A percentile compares a stretch with the other conserved stretches of the same genome.
Conservation (phyloP, 345 rosid genomes). For the Rhizophora mangle region DNA sequence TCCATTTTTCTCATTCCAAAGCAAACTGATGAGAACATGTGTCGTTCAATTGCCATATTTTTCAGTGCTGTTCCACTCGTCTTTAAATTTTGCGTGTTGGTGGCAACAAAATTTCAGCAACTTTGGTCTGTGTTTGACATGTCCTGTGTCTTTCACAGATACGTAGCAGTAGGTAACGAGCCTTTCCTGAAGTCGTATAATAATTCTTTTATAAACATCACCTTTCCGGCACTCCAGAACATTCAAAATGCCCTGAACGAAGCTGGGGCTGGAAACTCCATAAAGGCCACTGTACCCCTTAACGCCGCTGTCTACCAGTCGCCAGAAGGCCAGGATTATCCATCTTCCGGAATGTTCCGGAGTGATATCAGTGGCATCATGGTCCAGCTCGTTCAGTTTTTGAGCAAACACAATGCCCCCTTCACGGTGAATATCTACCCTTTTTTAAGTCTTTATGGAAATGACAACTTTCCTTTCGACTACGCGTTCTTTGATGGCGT, state of each 20-base stretch:
- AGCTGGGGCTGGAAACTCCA: constrained; percentile 60
- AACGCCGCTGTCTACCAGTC: constrained; percentile 84
- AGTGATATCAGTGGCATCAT: constrained; percentile 48
- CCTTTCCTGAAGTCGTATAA: constrained; percentile 75
- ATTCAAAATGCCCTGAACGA: constrained; percentile 83
- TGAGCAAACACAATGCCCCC: constrained; percentile 66
- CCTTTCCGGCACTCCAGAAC: constrained; percentile 84
- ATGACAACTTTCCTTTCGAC: constrained; percentile 68
- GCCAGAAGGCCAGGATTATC: constrained; percentile 50
- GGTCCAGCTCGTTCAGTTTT: constrained; percentile 67
- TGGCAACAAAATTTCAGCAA: neutral
- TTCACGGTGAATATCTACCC: constrained; percentile 90
- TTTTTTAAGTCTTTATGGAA: constrained; percentile 79
- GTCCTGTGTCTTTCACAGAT: constrained; percentile 35
- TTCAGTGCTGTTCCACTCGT: neutral
- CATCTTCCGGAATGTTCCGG: constrained; percentile 80
- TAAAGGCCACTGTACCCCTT: constrained; percentile 82
- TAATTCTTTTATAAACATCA: constrained; percentile 54
- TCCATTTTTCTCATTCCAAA: too few relatives aligned
- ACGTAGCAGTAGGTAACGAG: constrained; percentile 85
- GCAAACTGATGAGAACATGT: too few relatives aligned
- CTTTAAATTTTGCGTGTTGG: neutral
- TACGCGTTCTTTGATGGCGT: constrained; percentile 87
- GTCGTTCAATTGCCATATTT: neutral
- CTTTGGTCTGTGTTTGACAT: neutral